Evolutionary conservation across 768 basidiomycete species (phyloP).

Genomic region (Myochromella boudieri): DNA sequence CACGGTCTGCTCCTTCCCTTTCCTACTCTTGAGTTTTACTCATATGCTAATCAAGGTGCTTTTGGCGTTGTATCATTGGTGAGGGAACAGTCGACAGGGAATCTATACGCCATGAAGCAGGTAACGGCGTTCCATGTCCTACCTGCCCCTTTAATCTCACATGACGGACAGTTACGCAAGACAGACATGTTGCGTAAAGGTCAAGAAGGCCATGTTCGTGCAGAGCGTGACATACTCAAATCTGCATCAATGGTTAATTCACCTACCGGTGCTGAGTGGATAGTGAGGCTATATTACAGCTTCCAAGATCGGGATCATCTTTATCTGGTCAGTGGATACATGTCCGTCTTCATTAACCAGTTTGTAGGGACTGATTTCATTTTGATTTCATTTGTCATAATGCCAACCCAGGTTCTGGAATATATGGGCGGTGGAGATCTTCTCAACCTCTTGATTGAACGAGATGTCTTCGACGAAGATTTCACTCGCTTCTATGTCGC

Average conservation of each 20-base stretch:
- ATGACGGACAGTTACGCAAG: conserved; percentile 65
- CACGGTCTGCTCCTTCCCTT: conserved; percentile 60
- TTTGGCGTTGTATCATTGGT: conserved; percentile 97
- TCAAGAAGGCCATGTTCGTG: conserved; percentile 96
- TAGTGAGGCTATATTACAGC: conserved; percentile 89
- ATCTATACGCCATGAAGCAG: conserved; percentile 96
- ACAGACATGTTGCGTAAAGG: conserved; percentile 94
- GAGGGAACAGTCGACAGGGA: conserved; percentile 73
- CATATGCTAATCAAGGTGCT: conserved; percentile 8
- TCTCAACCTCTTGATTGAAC: conserved; percentile 91
- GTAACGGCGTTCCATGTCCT: conserved; percentile 35
- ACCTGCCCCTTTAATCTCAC: conserved; percentile 15
- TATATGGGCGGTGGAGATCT: conserved; percentile 98
- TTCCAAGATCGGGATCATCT: conserved; percentile 95
- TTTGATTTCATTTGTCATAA: conserved; percentile 55
- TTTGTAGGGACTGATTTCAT: conserved; percentile 36
- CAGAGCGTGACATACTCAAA: conserved; percentile 91
- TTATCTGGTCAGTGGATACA: conserved; percentile 78
- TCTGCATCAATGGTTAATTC: conserved; percentile 82
- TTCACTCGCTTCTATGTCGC: conserved; percentile 94
- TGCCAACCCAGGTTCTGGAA: conserved; percentile 69
- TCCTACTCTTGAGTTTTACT: conserved; percentile 8
- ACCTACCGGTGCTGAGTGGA: conserved; percentile 84
- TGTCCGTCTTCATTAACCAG: conserved; percentile 19
- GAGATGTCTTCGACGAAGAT: conserved; percentile 87